Percentiles rank a stretch among this genome's conserved stretches.
phyloP scores from a whole-genome alignment of 2,329 filamentous ascomycete species.

The Scedosporium aurantiacum region DNA sequence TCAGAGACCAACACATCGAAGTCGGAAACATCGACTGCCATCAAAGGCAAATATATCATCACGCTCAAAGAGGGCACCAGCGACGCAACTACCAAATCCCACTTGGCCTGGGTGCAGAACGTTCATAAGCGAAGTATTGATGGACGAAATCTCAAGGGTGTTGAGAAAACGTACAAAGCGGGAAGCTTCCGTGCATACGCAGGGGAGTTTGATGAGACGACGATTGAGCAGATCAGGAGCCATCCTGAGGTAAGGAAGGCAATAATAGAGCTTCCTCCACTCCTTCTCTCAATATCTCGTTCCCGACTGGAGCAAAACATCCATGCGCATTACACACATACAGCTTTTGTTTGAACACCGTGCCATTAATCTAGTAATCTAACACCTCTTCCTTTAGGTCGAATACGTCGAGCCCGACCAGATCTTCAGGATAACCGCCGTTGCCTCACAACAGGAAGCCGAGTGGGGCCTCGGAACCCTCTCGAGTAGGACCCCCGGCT shows the following conservation, averaged over 20 bases:
- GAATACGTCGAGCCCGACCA: constrained; percentile 15
- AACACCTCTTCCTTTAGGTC: constrained; percentile 8
- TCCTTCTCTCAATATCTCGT: background rate
- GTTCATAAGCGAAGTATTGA: constrained; percentile 21
- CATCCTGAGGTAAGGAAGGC: constrained; percentile 28
- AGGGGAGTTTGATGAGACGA: constrained; percentile 28
- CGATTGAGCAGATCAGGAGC: constrained; percentile 26
- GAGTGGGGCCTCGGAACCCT: constrained; percentile 34
- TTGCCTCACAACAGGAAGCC: constrained; percentile 22
- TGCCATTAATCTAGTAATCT: background rate
- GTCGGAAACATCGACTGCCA: constrained; percentile 10
- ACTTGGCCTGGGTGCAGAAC: constrained; percentile 19
- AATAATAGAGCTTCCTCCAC: background rate
- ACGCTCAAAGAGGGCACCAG: constrained; percentile 27
- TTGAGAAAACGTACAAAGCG: constrained; percentile 12
- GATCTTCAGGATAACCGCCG: constrained; percentile 17
- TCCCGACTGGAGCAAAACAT: background rate
- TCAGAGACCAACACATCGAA: background rate
- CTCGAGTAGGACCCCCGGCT: constrained; percentile 26
- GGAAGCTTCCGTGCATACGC: constrained; percentile 25
- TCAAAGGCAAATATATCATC: constrained; percentile 32
- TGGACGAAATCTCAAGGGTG: constrained; percentile 19
- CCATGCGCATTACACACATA: too few species aligned
- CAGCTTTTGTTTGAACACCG: background rate
- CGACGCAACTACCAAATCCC: constrained; percentile 17